Evolutionary conservation across 768 basidiomycete species (phyloP).

Genomic region (Pisolithus orientalis): DNA sequence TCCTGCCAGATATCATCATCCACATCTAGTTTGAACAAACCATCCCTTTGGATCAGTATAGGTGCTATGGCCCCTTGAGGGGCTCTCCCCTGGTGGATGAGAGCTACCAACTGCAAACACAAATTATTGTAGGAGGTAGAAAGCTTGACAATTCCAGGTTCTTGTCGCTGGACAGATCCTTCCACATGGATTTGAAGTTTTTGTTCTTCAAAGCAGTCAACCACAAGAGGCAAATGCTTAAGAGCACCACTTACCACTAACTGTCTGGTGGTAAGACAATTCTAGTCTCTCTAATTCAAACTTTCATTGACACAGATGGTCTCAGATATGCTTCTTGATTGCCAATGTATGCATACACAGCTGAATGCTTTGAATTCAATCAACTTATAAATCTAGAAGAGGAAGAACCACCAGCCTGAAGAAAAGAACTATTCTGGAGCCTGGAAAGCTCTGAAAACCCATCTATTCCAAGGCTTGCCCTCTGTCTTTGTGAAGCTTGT

Average conservation of each 20-base stretch:
- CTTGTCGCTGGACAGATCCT: conserved; percentile 16
- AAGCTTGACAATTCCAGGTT: conserved; percentile 22
- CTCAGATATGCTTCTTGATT: too few species aligned
- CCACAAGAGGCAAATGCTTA: not conserved
- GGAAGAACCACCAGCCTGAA: not conserved
- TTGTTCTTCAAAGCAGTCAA: conserved; percentile 7
- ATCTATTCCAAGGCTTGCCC: too few species aligned
- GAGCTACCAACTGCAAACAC: conserved; percentile 13
- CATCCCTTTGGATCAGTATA: conserved; percentile 11
- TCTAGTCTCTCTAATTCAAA: too few species aligned
- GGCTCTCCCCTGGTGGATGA: conserved; percentile 15
- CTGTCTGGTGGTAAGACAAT: too few species aligned
- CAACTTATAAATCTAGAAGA: too few species aligned
- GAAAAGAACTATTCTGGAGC: conserved; percentile 9
- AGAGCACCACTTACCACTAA: too few species aligned
- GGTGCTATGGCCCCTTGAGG: conserved; percentile 20
- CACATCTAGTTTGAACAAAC: conserved; percentile 29
- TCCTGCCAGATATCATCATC: conserved; percentile 34
- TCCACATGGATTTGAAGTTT: conserved; percentile 26
- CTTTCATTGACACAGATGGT: too few species aligned
- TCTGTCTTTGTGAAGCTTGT: not conserved
- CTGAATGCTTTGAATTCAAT: too few species aligned
- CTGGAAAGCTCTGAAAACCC: not conserved
- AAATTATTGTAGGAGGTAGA: conserved; percentile 25
- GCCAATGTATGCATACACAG: too few species aligned